Base-by-base conservation (phyloP, 495 filamentous ascomycete genomes). In the Jackrogersella minutella region DNA sequence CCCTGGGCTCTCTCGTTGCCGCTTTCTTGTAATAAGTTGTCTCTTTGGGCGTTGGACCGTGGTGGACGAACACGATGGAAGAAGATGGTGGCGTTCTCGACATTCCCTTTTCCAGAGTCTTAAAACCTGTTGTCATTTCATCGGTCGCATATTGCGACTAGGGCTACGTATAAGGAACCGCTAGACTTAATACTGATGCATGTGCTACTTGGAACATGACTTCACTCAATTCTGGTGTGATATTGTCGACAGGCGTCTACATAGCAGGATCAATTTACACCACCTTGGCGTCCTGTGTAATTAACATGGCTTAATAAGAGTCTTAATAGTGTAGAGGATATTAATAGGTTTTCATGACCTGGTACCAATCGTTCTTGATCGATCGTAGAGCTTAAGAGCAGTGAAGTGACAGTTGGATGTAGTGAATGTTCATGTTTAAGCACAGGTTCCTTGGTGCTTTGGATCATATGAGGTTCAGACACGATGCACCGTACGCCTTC, bases 161-260 rank as follows among this genome's bases (percentile, higher is more conserved):
- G 66, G 63, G 65, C 59, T 70, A 66, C 72, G 66, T 72, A 66
- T 68, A 72, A 67, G 66, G 70, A 69, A 68, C 54, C 50, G 66
- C 61, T 74, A 74, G 72, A 72, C 72, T 74, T 74, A 74, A 74
- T 74, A 72, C 54, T 69, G 69, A 74, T 66, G 60, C 60, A 64
- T 70, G 53, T 67, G 57, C 59, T 65, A 61, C 64, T 66, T 68
- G 54, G 61, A 62, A 57, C 33, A 53, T 60, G 56, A 40, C 22
- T 33, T 47, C 28, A 3, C 24, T 16, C 21, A 37, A 30, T 56
- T 17, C 36, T 64, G 58, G 58, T 34, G 16, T 34, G 21, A 19
- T 37, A 49, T 33, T 24, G 31, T 55, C 24, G 52, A 52, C 49
- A 26, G 61, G 61, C 28, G 24, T 56, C 28, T 46, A 34, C 43